Evolutionary conservation across 768 basidiomycete genomes (phyloP).

Genomic region (Auriculariales sp.): DNA sequence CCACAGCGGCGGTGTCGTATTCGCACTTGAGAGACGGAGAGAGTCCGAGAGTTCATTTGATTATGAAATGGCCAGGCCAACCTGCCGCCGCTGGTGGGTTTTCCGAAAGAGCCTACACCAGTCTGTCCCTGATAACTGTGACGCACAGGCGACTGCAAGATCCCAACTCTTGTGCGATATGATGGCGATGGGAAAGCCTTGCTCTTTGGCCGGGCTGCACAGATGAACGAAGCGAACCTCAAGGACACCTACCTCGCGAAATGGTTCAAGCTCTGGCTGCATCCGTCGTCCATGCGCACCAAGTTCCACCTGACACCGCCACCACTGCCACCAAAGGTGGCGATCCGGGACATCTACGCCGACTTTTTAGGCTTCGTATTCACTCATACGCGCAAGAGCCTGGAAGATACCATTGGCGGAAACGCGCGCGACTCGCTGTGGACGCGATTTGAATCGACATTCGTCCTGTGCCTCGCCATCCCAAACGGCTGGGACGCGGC

Average conservation of each 20-base stretch:
- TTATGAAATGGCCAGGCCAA: too few relatives aligned
- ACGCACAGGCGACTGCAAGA: background rate
- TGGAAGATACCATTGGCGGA: background rate
- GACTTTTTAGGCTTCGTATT: background rate
- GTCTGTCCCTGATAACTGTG: too few relatives aligned
- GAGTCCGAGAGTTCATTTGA: too few relatives aligned
- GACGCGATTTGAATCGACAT: background rate
- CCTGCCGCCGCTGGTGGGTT: too few relatives aligned
- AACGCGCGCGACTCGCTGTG: background rate
- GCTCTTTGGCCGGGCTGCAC: slow-evolving; percentile 2
- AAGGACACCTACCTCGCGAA: background rate
- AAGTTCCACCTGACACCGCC: background rate
- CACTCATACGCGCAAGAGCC: slow-evolving; percentile 6
- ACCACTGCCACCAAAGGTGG: background rate
- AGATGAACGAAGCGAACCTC: background rate
- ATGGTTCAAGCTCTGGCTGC: slow-evolving; percentile 2
- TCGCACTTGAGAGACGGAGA: too few relatives aligned
- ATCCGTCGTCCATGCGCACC: background rate
- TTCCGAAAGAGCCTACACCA: too few relatives aligned
- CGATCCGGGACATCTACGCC: background rate
- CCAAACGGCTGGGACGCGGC: background rate
- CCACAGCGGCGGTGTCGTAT: too few relatives aligned
- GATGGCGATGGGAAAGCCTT: background rate
- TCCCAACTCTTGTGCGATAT: slow-evolving; percentile 3
- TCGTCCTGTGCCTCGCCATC: background rate